Evolutionary conservation across 345 rosid genomes (phyloP).

Genomic region (Salix dunnii): DNA sequence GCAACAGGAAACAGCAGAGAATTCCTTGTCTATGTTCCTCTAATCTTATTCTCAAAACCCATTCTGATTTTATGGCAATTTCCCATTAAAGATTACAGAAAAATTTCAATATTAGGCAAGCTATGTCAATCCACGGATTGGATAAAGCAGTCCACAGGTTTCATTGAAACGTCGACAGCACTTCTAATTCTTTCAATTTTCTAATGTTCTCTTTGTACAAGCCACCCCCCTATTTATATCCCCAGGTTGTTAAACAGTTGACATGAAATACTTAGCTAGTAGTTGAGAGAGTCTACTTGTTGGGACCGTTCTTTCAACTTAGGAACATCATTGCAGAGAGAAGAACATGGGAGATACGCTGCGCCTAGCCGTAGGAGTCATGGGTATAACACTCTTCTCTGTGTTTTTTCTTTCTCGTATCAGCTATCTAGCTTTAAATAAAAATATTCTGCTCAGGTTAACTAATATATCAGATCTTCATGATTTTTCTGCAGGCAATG

Average conservation of each 20-base stretch:
- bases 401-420: neutral
- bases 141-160: constrained; percentile 9
- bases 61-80: neutral
- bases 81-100: too few species aligned
- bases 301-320: constrained; percentile 13
- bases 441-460: neutral
- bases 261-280: neutral
- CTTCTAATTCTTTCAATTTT: constrained; percentile 18
- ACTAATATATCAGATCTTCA: constrained; percentile 5
- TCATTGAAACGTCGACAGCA: constrained; percentile 22
- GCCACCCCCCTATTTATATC: constrained; percentile 32
- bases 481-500: constrained; percentile 62
- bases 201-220: constrained; percentile 18
- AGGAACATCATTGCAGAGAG: constrained; percentile 7
- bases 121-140: constrained; percentile 31
- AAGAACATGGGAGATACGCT: constrained; percentile 50
- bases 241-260: constrained; percentile 18
- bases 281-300: neutral
- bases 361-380: constrained; percentile 61
- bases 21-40: constrained; percentile 7
- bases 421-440: neutral
- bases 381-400: constrained; percentile 36
- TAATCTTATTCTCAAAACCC: neutral
- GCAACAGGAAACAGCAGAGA: neutral
- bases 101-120: neutral